These are phyloP conservation scores for Pseudozyma thailandica DNA, from an alignment of 1,284 basidiomycete species.

Conservation along the genomic window DNA sequence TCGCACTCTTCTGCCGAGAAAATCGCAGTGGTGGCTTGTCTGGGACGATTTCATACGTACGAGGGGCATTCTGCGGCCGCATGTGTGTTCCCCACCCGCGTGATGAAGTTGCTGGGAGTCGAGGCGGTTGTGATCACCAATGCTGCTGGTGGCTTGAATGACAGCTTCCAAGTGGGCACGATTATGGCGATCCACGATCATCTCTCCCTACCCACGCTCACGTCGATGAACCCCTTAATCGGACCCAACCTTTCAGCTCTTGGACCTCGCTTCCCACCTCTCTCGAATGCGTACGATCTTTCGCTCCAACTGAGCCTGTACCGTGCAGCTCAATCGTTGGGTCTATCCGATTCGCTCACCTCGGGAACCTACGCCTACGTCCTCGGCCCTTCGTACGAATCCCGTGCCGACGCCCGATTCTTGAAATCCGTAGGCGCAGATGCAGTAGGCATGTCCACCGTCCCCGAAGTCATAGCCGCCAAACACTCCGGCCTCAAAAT, in stretches of 20 bases:
- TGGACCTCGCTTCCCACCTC: slow-evolving; percentile 77
- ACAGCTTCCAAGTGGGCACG: slow-evolving; percentile 79
- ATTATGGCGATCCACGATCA: slow-evolving; percentile 85
- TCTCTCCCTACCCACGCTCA: slow-evolving; percentile 79
- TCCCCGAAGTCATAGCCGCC: slow-evolving; percentile 87
- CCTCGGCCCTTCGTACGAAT: slow-evolving; percentile 81
- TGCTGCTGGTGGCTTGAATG: slow-evolving; percentile 81
- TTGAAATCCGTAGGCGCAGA: slow-evolving; percentile 69
- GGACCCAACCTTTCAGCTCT: slow-evolving; percentile 38
- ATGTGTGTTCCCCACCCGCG: slow-evolving; percentile 77
- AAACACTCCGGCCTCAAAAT: slow-evolving; percentile 77
- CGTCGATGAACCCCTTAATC: slow-evolving; percentile 79
- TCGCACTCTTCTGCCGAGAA: not conserved
- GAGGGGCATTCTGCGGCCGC: slow-evolving; percentile 76
- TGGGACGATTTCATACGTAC: slow-evolving; percentile 84
- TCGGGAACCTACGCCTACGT: slow-evolving; percentile 84
- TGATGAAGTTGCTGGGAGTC: slow-evolving; percentile 80
- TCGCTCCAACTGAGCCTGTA: slow-evolving; percentile 77
- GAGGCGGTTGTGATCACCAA: slow-evolving; percentile 83
- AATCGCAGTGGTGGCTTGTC: slow-evolving; percentile 83
- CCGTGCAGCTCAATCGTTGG: slow-evolving; percentile 75
- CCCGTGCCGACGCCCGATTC: slow-evolving; percentile 68
- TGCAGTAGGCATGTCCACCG: slow-evolving; percentile 87
- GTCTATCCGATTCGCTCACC: slow-evolving; percentile 6
- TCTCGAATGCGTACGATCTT: slow-evolving; percentile 81